Evolutionary conservation across 2,329 filamentous ascomycete genomes (phyloP).

Genomic region (Curvularia sp.): DNA sequence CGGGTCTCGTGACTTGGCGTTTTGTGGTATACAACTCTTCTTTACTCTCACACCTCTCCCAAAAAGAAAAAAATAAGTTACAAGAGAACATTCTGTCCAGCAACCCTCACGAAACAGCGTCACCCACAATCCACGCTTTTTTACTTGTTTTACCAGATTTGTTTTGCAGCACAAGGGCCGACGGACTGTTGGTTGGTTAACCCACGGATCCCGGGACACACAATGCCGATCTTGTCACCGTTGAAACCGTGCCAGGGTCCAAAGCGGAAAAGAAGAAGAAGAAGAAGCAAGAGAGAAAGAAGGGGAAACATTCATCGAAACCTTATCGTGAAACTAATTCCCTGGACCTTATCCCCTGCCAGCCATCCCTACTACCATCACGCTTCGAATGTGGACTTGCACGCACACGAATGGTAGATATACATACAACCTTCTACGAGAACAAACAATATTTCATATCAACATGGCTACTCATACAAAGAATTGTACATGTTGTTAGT

Average conservation of each 20-base stretch:
- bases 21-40: neutral
- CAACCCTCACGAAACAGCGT: neutral
- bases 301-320: neutral
- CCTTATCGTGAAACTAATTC: neutral
- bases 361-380: neutral
- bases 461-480: neutral
- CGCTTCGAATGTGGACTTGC: neutral
- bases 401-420: neutral
- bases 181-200: neutral
- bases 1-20: neutral
- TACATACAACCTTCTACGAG: neutral
- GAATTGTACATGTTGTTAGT: neutral
- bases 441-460: neutral
- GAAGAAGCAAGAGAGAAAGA: neutral
- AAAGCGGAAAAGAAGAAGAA: neutral
- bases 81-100: neutral
- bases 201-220: neutral
- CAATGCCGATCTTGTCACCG: neutral
- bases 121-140: neutral
- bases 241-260: neutral
- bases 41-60: neutral
- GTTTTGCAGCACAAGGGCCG: neutral
- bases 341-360: neutral
- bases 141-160: too few relatives aligned
- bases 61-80: too few relatives aligned